Base-by-base conservation (phyloP, 768 basidiomycete genomes). In the Imleria badia region DNA sequence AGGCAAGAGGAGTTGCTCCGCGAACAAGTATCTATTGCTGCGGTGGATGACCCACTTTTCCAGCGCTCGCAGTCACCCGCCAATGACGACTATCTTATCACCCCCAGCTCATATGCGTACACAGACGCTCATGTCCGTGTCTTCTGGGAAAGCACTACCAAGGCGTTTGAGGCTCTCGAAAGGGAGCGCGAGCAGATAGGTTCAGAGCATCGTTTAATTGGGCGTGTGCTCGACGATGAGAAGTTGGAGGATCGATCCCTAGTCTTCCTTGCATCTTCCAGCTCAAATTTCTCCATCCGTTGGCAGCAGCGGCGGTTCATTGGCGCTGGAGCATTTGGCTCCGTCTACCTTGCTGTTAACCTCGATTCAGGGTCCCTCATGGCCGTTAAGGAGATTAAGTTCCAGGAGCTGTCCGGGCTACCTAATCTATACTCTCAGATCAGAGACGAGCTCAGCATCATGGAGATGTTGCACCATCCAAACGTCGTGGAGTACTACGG, bases 221-320 rank as follows among this genome's bases (percentile, higher is more conserved):
- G 97, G 15, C 90, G 93, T 48, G 96, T 98, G 6, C 80, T 99
- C 39, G 94, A 98, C 68, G 87, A 94, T 65, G 91, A 94, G 66
- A 92, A 89, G 58, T 83, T 87, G 9, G 97, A 98, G 72, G 96
- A 99, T 69, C 84, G 93, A 43, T 94, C 96, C 0, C 77, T 97
- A 43, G 87, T 94, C 7, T 96, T 94, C 78, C 81, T 99, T 38
- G 97, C 97, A 1, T 94, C 94, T 3, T 93, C 93, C n/a, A 87
- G 86, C 38, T 94, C 94, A 26, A 97, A 96, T 63, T 93, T 98
- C 58, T 91, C 94, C 3, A 87, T 98, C 56, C 85, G 91, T 38
- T 99, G 97, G 97, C 96, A 98, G 69, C 97, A 99, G 73, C 94
- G 96, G 14, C 85, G 89, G 54, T 98, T 98, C 75, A 98, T 99